These are phyloP conservation scores for Salix brachista DNA, from an alignment of 345 rosid genomes.

Conservation along the genomic window DNA sequence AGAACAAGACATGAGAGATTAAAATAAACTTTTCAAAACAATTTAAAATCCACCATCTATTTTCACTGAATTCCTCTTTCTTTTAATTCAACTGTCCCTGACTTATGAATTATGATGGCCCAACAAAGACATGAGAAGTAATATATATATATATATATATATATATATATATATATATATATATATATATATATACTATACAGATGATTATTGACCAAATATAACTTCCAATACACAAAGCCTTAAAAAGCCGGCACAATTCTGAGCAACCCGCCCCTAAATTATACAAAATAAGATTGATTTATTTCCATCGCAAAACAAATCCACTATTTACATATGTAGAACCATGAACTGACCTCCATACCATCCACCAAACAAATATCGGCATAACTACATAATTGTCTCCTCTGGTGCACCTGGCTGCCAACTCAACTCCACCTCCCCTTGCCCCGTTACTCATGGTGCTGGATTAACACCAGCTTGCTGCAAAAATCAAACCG, in stretches of 20 bases:
- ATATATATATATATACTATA: too few species aligned
- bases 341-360: background rate
- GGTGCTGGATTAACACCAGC: background rate
- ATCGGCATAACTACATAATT: constrained; percentile 1
- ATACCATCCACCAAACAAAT: constrained; percentile 5
- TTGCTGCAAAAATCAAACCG: background rate
- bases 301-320: constrained; percentile 7
- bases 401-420: background rate
- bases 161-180: background rate
- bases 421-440: constrained; percentile 2
- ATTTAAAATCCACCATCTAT: too few species aligned
- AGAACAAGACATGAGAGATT: too few species aligned
- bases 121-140: background rate
- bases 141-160: background rate
- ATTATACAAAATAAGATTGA: background rate
- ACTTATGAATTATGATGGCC: background rate
- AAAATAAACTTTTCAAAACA: too few species aligned
- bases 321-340: constrained; percentile 20
- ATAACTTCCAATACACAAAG: background rate
- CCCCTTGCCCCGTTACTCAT: background rate
- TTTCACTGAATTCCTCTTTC: too few species aligned
- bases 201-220: background rate
- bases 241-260: background rate
- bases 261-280: background rate
- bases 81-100: too few species aligned